Conservation (phyloP, 495 filamentous ascomycete species). For the Hyaloscypha variabilis region DNA sequence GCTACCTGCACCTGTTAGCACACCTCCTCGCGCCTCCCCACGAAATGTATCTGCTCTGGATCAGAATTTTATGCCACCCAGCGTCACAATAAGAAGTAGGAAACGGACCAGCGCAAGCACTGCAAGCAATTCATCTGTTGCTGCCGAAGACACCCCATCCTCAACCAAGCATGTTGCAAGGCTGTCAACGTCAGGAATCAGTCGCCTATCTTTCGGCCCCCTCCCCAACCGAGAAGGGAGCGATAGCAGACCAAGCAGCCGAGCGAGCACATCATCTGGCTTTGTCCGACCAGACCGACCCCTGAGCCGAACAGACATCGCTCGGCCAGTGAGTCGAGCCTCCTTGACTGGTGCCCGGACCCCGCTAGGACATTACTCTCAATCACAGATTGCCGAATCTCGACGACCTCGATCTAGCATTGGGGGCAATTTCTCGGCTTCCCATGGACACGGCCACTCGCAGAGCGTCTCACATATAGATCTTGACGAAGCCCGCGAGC, state of each 20-base stretch:
- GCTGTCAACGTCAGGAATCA: slow-evolving; percentile 55
- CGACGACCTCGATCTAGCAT: slow-evolving; percentile 59
- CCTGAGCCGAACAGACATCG: slow-evolving; percentile 47
- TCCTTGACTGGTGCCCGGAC: slow-evolving; percentile 69
- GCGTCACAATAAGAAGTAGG: slow-evolving; percentile 74
- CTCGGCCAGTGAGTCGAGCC: slow-evolving; percentile 67
- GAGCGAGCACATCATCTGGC: slow-evolving; percentile 46
- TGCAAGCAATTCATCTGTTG: slow-evolving; percentile 40
- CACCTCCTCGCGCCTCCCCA: slow-evolving; percentile 82
- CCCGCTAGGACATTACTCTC: slow-evolving; percentile 52
- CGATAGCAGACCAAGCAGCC: slow-evolving; percentile 61
- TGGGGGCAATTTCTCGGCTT: slow-evolving; percentile 40
- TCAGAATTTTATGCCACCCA: slow-evolving; percentile 64
- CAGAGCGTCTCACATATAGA: slow-evolving; percentile 46
- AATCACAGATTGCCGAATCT: slow-evolving; percentile 38
- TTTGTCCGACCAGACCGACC: slow-evolving; percentile 50
- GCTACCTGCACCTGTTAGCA: slow-evolving; percentile 76
- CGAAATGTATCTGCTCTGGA: slow-evolving; percentile 54
- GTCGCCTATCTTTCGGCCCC: slow-evolving; percentile 55
- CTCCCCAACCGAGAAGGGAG: slow-evolving; percentile 42
- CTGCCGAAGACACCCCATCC: slow-evolving; percentile 40
- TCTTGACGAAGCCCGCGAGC: slow-evolving; percentile 46
- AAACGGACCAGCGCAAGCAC: slow-evolving; percentile 69
- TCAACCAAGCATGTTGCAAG: slow-evolving; percentile 51
- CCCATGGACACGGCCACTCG: slow-evolving; percentile 52